Evolutionary conservation across 768 basidiomycete genomes (phyloP).

Genomic region (Rhodotorula kratochvilovae): DNA sequence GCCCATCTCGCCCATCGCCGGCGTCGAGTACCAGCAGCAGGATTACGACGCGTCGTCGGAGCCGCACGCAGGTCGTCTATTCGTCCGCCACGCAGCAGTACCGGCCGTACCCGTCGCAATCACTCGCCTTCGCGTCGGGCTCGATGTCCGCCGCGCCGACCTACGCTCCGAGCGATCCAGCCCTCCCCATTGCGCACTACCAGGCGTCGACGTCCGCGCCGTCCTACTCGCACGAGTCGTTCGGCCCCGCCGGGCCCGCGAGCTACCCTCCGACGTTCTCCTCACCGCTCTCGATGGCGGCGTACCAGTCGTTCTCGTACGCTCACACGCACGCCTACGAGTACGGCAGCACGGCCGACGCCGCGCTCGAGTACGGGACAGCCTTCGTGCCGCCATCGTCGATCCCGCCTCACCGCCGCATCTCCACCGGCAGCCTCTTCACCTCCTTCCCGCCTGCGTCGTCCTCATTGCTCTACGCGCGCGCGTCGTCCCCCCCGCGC

Average conservation of each 20-base stretch:
- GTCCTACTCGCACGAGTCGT: not conserved
- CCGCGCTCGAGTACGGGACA: not conserved
- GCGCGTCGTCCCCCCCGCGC: not conserved
- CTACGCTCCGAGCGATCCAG: not conserved
- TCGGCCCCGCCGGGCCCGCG: not conserved
- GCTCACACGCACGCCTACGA: not conserved
- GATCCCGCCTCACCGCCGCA: not conserved
- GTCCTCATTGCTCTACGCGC: not conserved
- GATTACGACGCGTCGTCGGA: not conserved
- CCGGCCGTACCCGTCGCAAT: not conserved
- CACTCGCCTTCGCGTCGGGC: not conserved
- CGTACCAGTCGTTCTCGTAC: not conserved
- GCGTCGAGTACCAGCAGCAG: not conserved
- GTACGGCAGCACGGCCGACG: not conserved
- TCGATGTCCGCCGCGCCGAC: not conserved
- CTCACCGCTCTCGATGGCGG: not conserved
- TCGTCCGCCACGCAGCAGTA: not conserved
- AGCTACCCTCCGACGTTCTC: not conserved
- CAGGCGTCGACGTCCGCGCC: not conserved
- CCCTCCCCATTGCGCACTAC: no score
- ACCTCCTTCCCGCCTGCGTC: not conserved
- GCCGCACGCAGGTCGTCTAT: not conserved
- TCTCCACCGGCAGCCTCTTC: not conserved
- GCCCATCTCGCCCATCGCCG: not conserved
- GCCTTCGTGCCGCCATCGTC: not conserved